Base-by-base conservation (phyloP, 164 flowering plant species). In the Macadamia tetraphylla region DNA sequence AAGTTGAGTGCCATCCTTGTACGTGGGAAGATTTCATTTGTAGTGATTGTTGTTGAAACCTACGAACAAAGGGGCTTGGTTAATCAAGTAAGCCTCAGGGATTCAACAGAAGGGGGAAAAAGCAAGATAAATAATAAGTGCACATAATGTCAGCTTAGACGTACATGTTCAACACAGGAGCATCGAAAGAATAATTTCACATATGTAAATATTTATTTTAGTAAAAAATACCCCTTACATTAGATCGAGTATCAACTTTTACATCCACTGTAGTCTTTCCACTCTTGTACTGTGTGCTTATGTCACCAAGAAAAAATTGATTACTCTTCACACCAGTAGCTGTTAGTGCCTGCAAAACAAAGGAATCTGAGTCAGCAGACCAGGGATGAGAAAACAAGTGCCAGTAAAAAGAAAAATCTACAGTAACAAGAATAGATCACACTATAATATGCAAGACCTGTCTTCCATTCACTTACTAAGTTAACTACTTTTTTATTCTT, bases 241-340 rank as follows among this genome's bases (percentile, higher is more conserved):
- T 87, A 58, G 91, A 88, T 70, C 70, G 70, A 1, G 86, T 82
- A 75, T 91, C 92, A 75, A 91, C 78, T 84, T 88, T 88, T 62
- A 91, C 77, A 79, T 87, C 89, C 67, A 87, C 89, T 6, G 76
- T 65, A 64, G 87, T 69, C 61, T 78, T 83, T 66, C 85, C 84
- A 68, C 78, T 78, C 79, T 79, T 86, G 70, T 86, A 84, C 69
- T 74, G 71, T 1, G 86, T 82, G 70, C 71, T 85, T 44, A 91
- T 69, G 68, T 88, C 94, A 70, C 92, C 97, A 76, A 82, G 51
- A 74, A 91, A 91, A 43, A 81, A 17, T 64, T 87, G 75, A 69
- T 83, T 86, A 76, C 56, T 81, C 80, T 85, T 84, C 62, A 83
- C 63, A 58, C 94, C 94, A 58, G 86, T 86, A 67, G 92, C 85